Evolutionary conservation across 1,284 basidiomycete species (phyloP), one percentile per base, ranked within the genome.

Genomic region (Violaceomyces palustris): DNA sequence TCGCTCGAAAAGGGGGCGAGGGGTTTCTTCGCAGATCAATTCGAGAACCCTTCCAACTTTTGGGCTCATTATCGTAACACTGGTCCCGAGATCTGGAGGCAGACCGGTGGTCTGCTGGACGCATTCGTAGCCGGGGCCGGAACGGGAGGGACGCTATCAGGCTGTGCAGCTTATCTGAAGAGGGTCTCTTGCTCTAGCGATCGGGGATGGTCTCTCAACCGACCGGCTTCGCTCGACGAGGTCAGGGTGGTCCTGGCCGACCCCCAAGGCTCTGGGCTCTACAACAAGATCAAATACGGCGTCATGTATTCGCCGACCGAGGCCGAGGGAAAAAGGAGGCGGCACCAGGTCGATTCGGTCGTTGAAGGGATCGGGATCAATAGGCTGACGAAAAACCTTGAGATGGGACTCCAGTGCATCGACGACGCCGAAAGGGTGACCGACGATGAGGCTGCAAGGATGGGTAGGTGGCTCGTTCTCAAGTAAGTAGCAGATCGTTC

Each of bases 81-180:
- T 0, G 94, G 89, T 0, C 91, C 91, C 0, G 94, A 99, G 75
- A 90, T 98, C 29, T 90, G 91, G 84, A 79, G 84, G 38, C 94
- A 98, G 70, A 91, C 88, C 0, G 85, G 83, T 56, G 91, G 91
- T 1, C 75, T 77, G 18, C 61, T 96, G 1, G 81, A 87, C 64
- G 90, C 86, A 3, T 97, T 97, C 67, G 85, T 99, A 22, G 83
- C 86, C n/a, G 94, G 94, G 1, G 91, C 92, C 49, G 90, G 89
- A 80, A 98, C 93, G 0, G 94, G 94, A 5, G 94, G 94, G 3
- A 97, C 93, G 0, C 82, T 99, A 28, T 84, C 89, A 1, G 94
- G 93, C 0, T 82, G 81, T 1, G 89, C 88, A 0, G 80, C 78
- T 32, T 94, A 81, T 67, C 76, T 98, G 36, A 94, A 78, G 50